These are phyloP conservation scores for Tillandsia leiboldiana DNA, from an alignment of 176 grass and related monocot genomes.

Conservation along the genomic window DNA sequence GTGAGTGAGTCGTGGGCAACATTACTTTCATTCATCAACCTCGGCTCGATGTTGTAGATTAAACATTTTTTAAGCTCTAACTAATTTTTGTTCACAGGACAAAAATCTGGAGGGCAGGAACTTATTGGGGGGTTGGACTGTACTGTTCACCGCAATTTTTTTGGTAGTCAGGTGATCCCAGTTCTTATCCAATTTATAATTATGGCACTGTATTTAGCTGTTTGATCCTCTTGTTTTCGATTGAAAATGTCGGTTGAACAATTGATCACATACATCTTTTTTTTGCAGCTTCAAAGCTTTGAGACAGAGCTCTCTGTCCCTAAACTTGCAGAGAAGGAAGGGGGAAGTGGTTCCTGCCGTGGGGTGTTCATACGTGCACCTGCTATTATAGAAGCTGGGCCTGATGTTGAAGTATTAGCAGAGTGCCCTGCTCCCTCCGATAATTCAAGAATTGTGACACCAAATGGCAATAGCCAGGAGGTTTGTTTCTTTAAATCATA, in stretches of 20 bases:
- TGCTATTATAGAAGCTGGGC: conserved; percentile 80
- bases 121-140: conserved; percentile 92
- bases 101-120: conserved; percentile 80
- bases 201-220: background rate
- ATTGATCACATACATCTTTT: conserved; percentile 18
- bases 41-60: background rate
- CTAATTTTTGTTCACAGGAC: conserved; percentile 30
- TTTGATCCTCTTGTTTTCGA: background rate
- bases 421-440: conserved; percentile 59
- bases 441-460: conserved; percentile 32
- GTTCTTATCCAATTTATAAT: background rate
- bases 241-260: background rate
- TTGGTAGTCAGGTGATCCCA: conserved; percentile 71
- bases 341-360: conserved; percentile 49
- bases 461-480: conserved; percentile 36
- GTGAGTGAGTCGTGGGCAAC: conserved; percentile 27
- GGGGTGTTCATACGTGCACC: conserved; percentile 94
- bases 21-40: background rate
- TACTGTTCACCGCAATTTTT: conserved; percentile 88
- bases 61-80: background rate
- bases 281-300: conserved; percentile 88
- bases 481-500: conserved; percentile 20
- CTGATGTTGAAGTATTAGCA: conserved; percentile 74
- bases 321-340: conserved; percentile 73
- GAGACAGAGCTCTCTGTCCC: conserved; percentile 75